Evolutionary conservation across 768 basidiomycete genomes (phyloP).

Genomic region (Podaxis pistillaris): DNA sequence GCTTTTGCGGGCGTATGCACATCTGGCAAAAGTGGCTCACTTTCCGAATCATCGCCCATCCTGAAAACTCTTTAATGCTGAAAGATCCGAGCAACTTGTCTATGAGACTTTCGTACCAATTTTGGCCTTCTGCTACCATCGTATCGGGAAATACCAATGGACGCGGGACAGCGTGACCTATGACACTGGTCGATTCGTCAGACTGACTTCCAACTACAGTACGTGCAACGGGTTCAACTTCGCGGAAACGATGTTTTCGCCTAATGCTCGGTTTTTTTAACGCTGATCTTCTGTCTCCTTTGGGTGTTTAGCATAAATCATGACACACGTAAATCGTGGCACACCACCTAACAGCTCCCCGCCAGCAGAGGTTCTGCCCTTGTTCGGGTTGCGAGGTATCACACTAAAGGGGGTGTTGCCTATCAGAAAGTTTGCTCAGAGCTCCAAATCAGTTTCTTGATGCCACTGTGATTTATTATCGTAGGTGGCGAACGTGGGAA

Average conservation of each 20-base stretch:
- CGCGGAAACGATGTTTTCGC: constrained; percentile 27
- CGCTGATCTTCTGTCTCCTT: constrained; percentile 20
- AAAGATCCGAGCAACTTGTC: too few relatives aligned
- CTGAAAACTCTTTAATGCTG: background rate
- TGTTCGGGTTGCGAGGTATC: background rate
- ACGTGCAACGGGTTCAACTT: constrained; percentile 32
- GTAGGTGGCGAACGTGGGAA: background rate
- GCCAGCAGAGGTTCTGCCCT: background rate
- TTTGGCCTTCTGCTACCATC: constrained; percentile 25
- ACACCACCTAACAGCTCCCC: background rate
- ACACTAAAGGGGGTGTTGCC: background rate
- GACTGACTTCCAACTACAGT: constrained; percentile 37
- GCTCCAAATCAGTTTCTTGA: background rate
- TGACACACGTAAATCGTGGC: background rate
- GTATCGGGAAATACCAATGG: constrained; percentile 36
- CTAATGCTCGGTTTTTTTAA: constrained; percentile 18
- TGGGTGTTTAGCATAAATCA: background rate
- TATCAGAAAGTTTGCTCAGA: background rate
- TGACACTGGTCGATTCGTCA: constrained; percentile 33
- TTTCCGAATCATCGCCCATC: background rate
- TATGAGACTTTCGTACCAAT: background rate
- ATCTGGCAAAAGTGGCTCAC: background rate
- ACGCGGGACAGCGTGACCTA: constrained; percentile 39
- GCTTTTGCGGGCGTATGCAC: background rate
- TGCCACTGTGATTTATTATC: background rate